These are phyloP conservation scores for Ceratocystis cacaofunesta DNA, from an alignment of 2,329 filamentous ascomycete species.

Conservation along the genomic window DNA sequence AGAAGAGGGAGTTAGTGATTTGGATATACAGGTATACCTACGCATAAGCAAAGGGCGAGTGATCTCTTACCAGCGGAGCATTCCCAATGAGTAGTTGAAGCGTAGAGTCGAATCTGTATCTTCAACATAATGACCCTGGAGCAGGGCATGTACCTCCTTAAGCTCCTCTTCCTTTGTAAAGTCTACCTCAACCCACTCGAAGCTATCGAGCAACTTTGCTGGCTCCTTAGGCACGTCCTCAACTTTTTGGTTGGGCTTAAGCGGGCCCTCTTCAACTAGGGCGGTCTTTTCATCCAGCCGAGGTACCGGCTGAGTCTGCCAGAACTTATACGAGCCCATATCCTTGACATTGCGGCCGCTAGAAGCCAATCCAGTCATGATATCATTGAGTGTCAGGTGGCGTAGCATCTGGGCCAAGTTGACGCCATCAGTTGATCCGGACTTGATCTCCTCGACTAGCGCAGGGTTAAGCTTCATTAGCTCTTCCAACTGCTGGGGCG, in stretches of 20 bases:
- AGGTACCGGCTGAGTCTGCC: slow-evolving; percentile 91
- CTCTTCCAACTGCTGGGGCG: slow-evolving; percentile 44
- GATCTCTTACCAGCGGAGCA: slow-evolving; percentile 63
- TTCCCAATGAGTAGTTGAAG: slow-evolving; percentile 84
- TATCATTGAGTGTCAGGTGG: slow-evolving; percentile 52
- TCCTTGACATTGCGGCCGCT: slow-evolving; percentile 85
- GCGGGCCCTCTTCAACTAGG: slow-evolving; percentile 60
- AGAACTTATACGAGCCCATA: slow-evolving; percentile 96
- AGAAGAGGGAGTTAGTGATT: too few species aligned
- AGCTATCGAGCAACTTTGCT: slow-evolving; percentile 59
- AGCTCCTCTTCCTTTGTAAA: slow-evolving; percentile 63
- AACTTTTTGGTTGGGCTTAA: slow-evolving; percentile 56
- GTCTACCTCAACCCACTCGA: slow-evolving; percentile 90
- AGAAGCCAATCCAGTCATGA: slow-evolving; percentile 60
- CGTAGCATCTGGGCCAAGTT: slow-evolving; percentile 40
- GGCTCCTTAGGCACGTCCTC: slow-evolving; percentile 69
- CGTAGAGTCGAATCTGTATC: slow-evolving; percentile 95
- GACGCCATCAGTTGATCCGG: slow-evolving; percentile 26
- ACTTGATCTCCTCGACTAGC: slow-evolving; percentile 43
- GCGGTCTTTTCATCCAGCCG: slow-evolving; percentile 50
- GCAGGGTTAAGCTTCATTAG: slow-evolving; percentile 60
- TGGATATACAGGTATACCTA: too few species aligned
- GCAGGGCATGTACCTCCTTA: slow-evolving; percentile 78
- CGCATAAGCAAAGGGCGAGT: neutral
- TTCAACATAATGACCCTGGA: slow-evolving; percentile 92